phyloP scores from a whole-genome alignment of 306 rosid genomes.

The Cyclanthera cordifolia region DNA sequence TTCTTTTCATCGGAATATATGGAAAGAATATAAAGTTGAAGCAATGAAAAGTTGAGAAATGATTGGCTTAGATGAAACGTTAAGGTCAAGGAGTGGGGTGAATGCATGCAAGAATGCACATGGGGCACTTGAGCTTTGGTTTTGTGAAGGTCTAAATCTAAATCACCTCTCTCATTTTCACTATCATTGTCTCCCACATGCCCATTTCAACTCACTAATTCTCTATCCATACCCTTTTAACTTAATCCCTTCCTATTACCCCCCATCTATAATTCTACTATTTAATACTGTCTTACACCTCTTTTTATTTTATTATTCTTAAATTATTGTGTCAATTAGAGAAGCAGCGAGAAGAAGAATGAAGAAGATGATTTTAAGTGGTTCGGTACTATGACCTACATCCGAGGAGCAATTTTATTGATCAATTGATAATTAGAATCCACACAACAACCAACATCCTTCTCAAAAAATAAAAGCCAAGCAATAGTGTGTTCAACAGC shows the following conservation, averaged over 20 bases:
- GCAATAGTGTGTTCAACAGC: too few species aligned
- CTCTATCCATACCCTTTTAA: not conserved
- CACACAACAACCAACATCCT: too few species aligned
- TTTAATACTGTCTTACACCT: too few species aligned
- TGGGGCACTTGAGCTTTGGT: not conserved
- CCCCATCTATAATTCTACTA: not conserved
- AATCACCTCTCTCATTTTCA: not conserved
- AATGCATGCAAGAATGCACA: not conserved
- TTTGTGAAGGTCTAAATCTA: not conserved
- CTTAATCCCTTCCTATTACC: not conserved
- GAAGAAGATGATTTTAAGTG: too few species aligned
- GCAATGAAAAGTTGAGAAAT: not conserved
- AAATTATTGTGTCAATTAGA: too few species aligned
- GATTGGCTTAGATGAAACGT: conserved; percentile 1
- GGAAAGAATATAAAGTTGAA: not conserved
- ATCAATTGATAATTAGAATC: too few species aligned
- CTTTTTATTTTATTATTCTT: too few species aligned
- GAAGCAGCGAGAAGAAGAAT: too few species aligned
- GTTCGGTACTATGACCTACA: too few species aligned
- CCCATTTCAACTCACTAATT: not conserved
- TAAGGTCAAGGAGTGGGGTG: conserved; percentile 3
- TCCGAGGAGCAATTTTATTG: too few species aligned
- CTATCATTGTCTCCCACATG: not conserved
- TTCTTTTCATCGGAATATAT: too few species aligned
- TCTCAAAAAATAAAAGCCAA: too few species aligned